Evolutionary conservation across 73 alveolate species (phyloP).

Genomic region (Paraurostyla sp.): DNA sequence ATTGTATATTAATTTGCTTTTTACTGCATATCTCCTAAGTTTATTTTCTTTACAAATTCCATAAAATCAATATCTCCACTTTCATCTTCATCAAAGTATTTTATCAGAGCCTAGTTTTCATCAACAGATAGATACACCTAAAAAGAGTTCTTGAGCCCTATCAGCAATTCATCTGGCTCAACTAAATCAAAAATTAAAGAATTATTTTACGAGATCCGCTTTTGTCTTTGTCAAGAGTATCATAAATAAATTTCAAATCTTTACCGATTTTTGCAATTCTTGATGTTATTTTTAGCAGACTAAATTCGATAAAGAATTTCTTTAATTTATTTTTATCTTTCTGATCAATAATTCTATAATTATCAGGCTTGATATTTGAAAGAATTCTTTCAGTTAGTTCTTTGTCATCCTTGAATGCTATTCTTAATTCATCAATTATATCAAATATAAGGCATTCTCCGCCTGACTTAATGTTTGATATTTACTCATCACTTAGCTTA

Average conservation of each 20-base stretch:
- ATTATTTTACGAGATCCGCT: slow-evolving; percentile 59
- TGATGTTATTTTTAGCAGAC: slow-evolving; percentile 61
- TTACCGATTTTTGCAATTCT: slow-evolving; percentile 69
- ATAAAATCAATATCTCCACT: slow-evolving; percentile 61
- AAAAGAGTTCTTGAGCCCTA: slow-evolving; percentile 26
- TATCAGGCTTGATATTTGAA: slow-evolving; percentile 43
- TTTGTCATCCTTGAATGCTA: slow-evolving; percentile 55
- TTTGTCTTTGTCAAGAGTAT: slow-evolving; percentile 70
- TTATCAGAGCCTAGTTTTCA: neutral
- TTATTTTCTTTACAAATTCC: slow-evolving; percentile 48
- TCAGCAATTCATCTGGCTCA: slow-evolving; percentile 57
- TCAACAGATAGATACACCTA: slow-evolving; percentile 3
- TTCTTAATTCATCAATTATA: slow-evolving; percentile 29
- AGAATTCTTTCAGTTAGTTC: slow-evolving; percentile 52
- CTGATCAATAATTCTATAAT: slow-evolving; percentile 15
- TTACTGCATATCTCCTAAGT: slow-evolving; percentile 19
- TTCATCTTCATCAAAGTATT: slow-evolving; percentile 57
- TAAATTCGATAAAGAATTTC: slow-evolving; percentile 51
- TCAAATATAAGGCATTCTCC: slow-evolving; percentile 71
- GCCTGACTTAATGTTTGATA: slow-evolving; percentile 41
- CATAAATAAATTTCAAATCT: slow-evolving; percentile 56
- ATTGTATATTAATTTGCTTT: neutral
- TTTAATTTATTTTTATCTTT: slow-evolving; percentile 3
- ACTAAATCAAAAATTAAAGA: slow-evolving; percentile 55
- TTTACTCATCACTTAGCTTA: slow-evolving; percentile 10